Base-by-base conservation (phyloP, 2,329 filamentous ascomycete species). In the Aspergillus ruber region DNA sequence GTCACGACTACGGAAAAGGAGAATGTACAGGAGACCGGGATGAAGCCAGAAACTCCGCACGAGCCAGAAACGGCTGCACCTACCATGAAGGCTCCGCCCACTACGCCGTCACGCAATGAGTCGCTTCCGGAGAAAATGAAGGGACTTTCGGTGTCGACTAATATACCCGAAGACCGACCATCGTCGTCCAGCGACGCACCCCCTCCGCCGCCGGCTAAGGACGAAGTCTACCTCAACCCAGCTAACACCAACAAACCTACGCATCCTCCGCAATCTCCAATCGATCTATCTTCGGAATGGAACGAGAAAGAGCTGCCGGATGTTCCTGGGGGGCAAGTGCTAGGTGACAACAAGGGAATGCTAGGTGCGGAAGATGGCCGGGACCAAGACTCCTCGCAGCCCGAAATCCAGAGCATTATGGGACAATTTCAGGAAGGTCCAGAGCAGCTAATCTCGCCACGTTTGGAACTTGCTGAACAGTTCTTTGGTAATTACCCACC, bases 321-420 rank as follows among this genome's bases (percentile, higher is more conserved):
- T 33, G 62, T 66, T 41, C 68, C 60, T 20, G 57, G 56, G 48
- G 57, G 58, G 32, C 57, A 52, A 18, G 53, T 59, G 38, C 52
- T 49, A n/a, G 56, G 52, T 12, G 47, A 83, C 44, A 79, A 75
- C 56, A 70, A 70, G 50, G 77, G 76, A 20, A 18, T 18, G 56
- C 40, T 21, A 61, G 74, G 77, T 57, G 21, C 13, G 8, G 82
- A 84, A 60, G 82, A 83, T 59, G 78, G 82, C 46, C 79, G 81
- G 18, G 83, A 90, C 42, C 80, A 80, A 44, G 82, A 82, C 44
- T 88, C 87, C 1, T 29, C 25, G 8, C 81, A 82, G 50, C 84
- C 85, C 5, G 93, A 98, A 71, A 96, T 98, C 50, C 88, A 96
- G 69, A 95, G 81, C 64, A 97, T 98, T 65, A 97, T 98, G 88